Conservation (phyloP, 2,329 filamentous ascomycete genomes). For the Chaetomiaceae sp. region DNA sequence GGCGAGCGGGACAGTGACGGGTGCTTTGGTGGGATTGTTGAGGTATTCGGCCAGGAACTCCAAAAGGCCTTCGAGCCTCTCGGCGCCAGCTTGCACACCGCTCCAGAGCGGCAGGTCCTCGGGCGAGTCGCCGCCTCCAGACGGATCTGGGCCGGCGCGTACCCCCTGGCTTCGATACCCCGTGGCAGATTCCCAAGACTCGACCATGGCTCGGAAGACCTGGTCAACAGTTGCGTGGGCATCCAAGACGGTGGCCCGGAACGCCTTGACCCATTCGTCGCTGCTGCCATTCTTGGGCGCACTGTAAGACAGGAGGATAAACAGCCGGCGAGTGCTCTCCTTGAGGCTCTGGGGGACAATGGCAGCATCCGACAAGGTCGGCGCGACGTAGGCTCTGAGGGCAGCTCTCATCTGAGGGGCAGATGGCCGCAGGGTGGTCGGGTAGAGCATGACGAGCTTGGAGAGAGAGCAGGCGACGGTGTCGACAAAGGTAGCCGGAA, state of each 20-base stretch:
- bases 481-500: constrained; percentile 52
- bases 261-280: constrained; percentile 71
- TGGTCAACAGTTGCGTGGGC: constrained; percentile 69
- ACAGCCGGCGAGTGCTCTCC: constrained; percentile 57
- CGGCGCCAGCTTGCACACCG: constrained; percentile 67
- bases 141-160: constrained; percentile 42
- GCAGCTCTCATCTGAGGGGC: constrained; percentile 61
- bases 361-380: constrained; percentile 50
- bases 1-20: constrained; percentile 64
- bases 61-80: constrained; percentile 64
- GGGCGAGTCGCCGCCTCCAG: constrained; percentile 40
- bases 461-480: constrained; percentile 67
- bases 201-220: constrained; percentile 71
- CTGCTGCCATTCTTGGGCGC: constrained; percentile 72
- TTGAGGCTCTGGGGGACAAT: constrained; percentile 50
- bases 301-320: constrained; percentile 70
- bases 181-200: constrained; percentile 71
- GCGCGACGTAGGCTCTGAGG: constrained; percentile 56
- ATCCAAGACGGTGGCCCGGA: constrained; percentile 57
- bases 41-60: constrained; percentile 61
- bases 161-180: constrained; percentile 42
- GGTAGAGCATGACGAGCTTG: constrained; percentile 71
- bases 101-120: constrained; percentile 64
- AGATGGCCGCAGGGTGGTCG: constrained; percentile 76
- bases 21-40: constrained; percentile 55